Percentiles rank a stretch among this genome's conserved stretches.
phyloP scores from a whole-genome alignment of 75 land plant species.

The Cryptomeria japonica region DNA sequence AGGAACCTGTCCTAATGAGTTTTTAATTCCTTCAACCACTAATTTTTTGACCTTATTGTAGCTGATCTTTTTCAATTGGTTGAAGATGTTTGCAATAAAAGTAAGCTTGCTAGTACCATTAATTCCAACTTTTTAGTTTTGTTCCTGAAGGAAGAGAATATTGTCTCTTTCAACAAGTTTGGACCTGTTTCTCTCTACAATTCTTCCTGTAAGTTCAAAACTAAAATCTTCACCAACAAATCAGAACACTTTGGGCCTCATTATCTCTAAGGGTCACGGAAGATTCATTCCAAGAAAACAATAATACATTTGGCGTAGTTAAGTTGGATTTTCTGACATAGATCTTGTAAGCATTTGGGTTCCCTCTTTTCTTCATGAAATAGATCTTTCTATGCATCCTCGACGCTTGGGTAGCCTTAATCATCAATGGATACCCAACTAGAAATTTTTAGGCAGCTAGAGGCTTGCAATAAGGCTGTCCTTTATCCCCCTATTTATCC shows the following conservation, averaged over 20 bases:
- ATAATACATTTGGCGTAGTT: neutral
- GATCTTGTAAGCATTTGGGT: neutral
- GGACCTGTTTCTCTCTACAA: neutral
- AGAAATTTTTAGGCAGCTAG: neutral
- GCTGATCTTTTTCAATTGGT: neutral
- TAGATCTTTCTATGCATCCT: neutral
- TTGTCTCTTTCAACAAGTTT: neutral
- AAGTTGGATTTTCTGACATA: neutral
- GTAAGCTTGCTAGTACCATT: neutral
- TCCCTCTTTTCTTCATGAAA: neutral
- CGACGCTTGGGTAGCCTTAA: neutral
- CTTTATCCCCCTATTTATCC: neutral
- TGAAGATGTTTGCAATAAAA: neutral
- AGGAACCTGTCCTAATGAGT: neutral
- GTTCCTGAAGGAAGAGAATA: neutral
- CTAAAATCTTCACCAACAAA: neutral
- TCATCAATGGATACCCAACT: neutral
- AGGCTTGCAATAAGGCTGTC: neutral
- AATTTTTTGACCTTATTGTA: neutral
- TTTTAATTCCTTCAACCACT: neutral
- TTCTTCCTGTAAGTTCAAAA: neutral
- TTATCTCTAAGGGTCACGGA: neutral
- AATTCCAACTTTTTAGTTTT: neutral
- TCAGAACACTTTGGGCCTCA: neutral
- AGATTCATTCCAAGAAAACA: neutral